Base-by-base conservation (phyloP, 331 rosid species). In the Rhamnella rubrinervis region DNA sequence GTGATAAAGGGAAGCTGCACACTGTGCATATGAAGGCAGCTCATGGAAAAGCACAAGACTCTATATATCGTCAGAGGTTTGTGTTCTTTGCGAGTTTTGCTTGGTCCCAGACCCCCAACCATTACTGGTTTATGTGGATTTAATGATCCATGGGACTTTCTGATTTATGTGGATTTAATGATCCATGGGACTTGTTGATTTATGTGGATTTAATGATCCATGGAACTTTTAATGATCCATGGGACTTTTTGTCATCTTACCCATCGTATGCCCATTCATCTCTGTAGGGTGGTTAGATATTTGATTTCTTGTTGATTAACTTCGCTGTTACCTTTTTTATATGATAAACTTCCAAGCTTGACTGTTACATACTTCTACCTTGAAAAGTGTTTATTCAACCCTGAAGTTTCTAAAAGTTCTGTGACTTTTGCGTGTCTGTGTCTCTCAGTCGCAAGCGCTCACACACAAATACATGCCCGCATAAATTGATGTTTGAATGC, bases 1-100 rank as follows among this genome's bases (percentile, higher is more conserved):
- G 98, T 59, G 92, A 57, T 20, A 90, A 93, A 78, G 98, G 97
- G 74, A 97, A 93, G 79, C 73, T 93, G 51, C 92, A 93, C 85
- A 93, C 85, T 84, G 80, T 85, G 88, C 97, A 85, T 62, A 93
- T 90, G 98, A 93, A 93, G 81, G 92, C 88, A 55, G 97, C 98
- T 67, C 98, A 93, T 73, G 97, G 88, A 71, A 90, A 91, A 71
- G 97, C 98, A 59, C 97, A 93, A 79, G 98, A 88, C 64, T 90
- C 98, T 59, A 93, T 93, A 71, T 93, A 90, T 75, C 93, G 95
- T 46, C 92, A 90, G 84, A 93, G 98, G 98, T 93, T 78, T 82
- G 92, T 80, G 60, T 77, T 80, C 62, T 53, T 70, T 26, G 53
- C 28, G 77, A 47, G 46, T 74, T 26, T 55, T 65, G 67, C 59